phyloP scores from a whole-genome alignment of 805 yeast genomes.

The Isabelozyma gotoi region DNA sequence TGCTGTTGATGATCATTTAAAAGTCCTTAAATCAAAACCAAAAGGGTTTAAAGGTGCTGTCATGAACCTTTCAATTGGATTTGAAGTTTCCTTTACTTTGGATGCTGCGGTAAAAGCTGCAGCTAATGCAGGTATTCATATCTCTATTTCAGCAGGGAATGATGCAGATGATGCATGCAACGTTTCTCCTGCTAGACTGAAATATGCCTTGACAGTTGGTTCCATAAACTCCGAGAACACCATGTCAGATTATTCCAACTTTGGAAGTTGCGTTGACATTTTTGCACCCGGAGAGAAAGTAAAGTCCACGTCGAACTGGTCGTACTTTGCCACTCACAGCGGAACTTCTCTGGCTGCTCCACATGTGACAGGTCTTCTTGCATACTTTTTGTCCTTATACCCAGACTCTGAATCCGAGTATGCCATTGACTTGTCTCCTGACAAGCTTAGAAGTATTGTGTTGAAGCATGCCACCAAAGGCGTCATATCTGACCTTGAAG shows the following conservation, averaged over 20 bases:
- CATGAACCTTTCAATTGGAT: constrained; percentile 93
- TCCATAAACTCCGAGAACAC: constrained; percentile 45
- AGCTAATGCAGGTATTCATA: constrained; percentile 81
- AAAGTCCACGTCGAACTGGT: constrained; percentile 55
- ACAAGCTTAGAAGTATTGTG: constrained; percentile 53
- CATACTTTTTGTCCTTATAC: constrained; percentile 56
- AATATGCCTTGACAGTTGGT: constrained; percentile 52
- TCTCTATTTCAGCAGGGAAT: constrained; percentile 97
- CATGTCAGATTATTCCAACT: constrained; percentile 54
- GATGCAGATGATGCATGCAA: constrained; percentile 78
- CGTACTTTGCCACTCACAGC: constrained; percentile 53
- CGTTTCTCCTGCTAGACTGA: constrained; percentile 62
- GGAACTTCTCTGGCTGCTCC: constrained; percentile 72
- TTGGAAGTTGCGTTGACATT: constrained; percentile 52
- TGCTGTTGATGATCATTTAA: constrained; percentile 72
- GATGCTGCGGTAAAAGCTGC: constrained; percentile 90
- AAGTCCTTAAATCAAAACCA: constrained; percentile 48
- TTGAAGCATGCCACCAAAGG: constrained; percentile 52
- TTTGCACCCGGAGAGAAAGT: constrained; percentile 60
- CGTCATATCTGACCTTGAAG: constrained; percentile 44
- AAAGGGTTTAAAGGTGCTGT: constrained; percentile 81
- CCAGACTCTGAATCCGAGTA: constrained; percentile 52
- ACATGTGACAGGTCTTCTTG: constrained; percentile 54
- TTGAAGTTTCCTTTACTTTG: constrained; percentile 85
- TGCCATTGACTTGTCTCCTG: constrained; percentile 40